Evolutionary conservation across 495 filamentous ascomycete genomes (phyloP), one percentile per base, ranked within the genome.

Genomic region (Aspergillus leporis): DNA sequence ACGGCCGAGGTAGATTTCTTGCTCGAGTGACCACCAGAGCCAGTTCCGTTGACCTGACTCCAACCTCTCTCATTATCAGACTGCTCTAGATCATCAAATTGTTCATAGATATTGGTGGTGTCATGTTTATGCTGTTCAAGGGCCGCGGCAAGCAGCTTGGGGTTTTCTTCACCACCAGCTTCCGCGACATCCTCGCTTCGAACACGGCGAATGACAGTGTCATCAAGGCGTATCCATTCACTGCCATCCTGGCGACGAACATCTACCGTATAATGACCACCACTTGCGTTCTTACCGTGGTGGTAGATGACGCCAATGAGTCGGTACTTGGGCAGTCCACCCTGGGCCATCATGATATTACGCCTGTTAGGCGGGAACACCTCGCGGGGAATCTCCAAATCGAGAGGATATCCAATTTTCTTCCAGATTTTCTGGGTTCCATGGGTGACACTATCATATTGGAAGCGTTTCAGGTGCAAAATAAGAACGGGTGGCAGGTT

Each of bases 401-500:
- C 92, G 14, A 98, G 79, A 0, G 94, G 94, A 66, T 98, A 98
- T 36, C 91, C 93, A 63, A 98, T 81, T 74, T 92, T 93, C 79
- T 97, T 98, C 93, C 93, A 98, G 59, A 98, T 96, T 74, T 98
- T 98, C 66, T 96, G 90, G 0, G 92, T 95, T 13, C 92, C 92
- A 47, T 78, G 77, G 14, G 89, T 91, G n/a, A 85, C 80, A 64
- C 86, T 89, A 55, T 97, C 92, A 69, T 95, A 98, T 64, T 97
- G 91, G 81, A 98, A 98, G 12, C 95, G 90, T 73, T 98, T 98
- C 10, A 98, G 80, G 67, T 98, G 94, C 40, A 98, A 83, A 53
- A 98, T 94, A 4, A 98, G 84, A 18, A 98, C 90, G 16, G 92
- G 91, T 4, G 94, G 94, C 5, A 98, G 75, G 2, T 87, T 92